Evolutionary conservation across 2,329 filamentous ascomycete genomes (phyloP).

Genomic region (Proliferodiscus dingleyae): DNA sequence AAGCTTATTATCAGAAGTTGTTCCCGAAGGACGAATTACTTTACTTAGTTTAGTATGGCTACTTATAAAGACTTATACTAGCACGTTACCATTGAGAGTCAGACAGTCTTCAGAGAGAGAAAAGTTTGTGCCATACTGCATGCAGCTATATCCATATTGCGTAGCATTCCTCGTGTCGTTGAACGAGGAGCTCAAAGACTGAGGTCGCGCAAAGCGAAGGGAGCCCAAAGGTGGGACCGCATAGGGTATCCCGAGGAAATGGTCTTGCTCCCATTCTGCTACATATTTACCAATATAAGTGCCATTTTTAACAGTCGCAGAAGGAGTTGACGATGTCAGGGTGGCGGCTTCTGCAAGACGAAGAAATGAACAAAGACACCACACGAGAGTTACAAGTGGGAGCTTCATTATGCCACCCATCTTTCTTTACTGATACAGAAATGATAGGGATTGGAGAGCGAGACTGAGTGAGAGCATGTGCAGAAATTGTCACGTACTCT

Average conservation of each 20-base stretch:
- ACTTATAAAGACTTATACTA: not conserved
- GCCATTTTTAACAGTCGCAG: conserved; percentile 21
- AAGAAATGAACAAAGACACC: not conserved
- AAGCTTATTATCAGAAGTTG: conserved; percentile 29
- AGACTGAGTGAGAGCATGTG: no score
- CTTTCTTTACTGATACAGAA: no score
- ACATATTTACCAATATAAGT: conserved; percentile 23
- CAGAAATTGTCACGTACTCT: no score
- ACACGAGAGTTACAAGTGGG: not conserved
- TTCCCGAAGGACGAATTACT: conserved; percentile 38
- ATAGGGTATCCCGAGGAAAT: conserved; percentile 46
- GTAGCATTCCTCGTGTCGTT: conserved; percentile 37
- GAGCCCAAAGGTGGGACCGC: conserved; percentile 41
- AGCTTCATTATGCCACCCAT: not conserved
- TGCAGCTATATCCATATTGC: conserved; percentile 41
- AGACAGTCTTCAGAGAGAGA: conserved; percentile 46
- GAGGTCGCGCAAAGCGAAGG: conserved; percentile 37
- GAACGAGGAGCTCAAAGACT: conserved; percentile 37
- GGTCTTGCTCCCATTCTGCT: conserved; percentile 30
- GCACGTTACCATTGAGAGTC: conserved; percentile 32
- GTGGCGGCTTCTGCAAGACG: not conserved
- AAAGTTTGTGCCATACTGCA: conserved; percentile 38
- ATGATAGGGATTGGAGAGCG: no score
- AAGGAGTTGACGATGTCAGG: conserved; percentile 11
- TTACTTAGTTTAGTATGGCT: conserved; percentile 6